Base-by-base conservation (phyloP, 805 yeast genomes). In the Myxozyma neglecta region DNA sequence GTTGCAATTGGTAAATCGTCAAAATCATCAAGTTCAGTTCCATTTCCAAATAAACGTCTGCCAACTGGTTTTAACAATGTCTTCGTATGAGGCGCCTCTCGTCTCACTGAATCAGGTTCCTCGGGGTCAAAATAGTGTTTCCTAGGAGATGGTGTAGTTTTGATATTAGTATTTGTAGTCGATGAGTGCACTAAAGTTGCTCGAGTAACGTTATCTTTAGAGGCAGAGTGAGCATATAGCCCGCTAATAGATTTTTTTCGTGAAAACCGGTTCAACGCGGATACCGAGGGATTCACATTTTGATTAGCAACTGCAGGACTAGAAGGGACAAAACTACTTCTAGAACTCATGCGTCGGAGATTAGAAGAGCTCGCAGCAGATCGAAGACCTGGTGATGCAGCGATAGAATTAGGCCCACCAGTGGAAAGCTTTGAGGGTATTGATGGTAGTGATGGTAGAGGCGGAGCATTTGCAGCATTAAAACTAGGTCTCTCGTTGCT, bases 21-120 rank as follows among this genome's bases (percentile, higher is more conserved):
- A 14, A 75, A 71, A 16, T 70, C 72, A 7, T 71, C 74, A 18
- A 76, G 65, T 44, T 73, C 76, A 50, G 74, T 66, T 0, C 77
- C 78, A 53, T 76, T 66, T 6, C 68, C 66, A 49, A 59, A 65
- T 32, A 65, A 36, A 29, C 65, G 63, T 42, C 68, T 51, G 45
- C 57, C 45, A 13, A 64, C 61, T 5, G 67, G 63, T 44, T 57
- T 64, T 32, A 56, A 40, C 18, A 62, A 18, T n/a, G 65, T 57
- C 53, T 58, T 61, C n/a, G 65, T 57, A 1, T 57, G 35, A 35
- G 56, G 43, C n/a, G 61, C 61, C 39, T 61, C 65, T 34, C 63
- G 20, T 34, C 65, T 18, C 11, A 57, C 56, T 18, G 54, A 43
- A 39, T 57, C 61, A 10, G 58, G 37, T 14, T 32, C 51, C 10